Evolutionary conservation across 2,329 filamentous ascomycete genomes (phyloP), one percentile per base, ranked within the genome.

Genomic region (Chrysoporthe cubensis): DNA sequence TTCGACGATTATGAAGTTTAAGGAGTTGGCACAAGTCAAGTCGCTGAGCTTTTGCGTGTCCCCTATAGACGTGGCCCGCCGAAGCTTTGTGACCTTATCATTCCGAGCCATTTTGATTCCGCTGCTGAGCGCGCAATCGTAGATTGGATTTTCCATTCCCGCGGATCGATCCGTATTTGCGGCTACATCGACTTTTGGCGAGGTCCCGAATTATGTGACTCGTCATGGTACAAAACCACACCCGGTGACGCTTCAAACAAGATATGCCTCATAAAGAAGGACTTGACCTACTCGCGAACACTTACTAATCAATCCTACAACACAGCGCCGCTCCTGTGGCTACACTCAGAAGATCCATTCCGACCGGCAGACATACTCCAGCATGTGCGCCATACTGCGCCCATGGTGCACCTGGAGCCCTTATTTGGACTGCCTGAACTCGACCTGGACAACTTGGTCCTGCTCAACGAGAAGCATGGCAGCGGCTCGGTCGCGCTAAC

Each of bases 321-420:
- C 14, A 54, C 68, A 77, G 76, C 76, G 18, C 76, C 76, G 16
- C 65, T 78, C 11, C 56, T 77, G 1, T 76, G 75, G 76, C 70
- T 78, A 37, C 76, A 78, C 66, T 75, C 76, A 2, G 72, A 77
- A 8, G 76, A 78, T 42, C 74, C 73, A 1, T 78, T 73, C 57
- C 73, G 70, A 26, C 76, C 75, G 3, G 71, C 74, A 63, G 75
- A 77, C 52, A 64, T 77, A 1, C 72, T 77, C 42, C 48, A 70
- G 48, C 76, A 78, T 66, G 63, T 78, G 60, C 74, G 67, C 8
- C 76, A 76, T 61, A 78, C 75, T 1, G 72, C 71, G 6, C 74
- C 76, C 13, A 66, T 44, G 50, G 26, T 72, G 2, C 58, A 74
- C 18, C 61, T 68, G 7, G 43, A 71, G 18, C 58, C 71, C 1